phyloP scores from a whole-genome alignment of 176 grass and related monocot species.

The Eleusine indica region DNA sequence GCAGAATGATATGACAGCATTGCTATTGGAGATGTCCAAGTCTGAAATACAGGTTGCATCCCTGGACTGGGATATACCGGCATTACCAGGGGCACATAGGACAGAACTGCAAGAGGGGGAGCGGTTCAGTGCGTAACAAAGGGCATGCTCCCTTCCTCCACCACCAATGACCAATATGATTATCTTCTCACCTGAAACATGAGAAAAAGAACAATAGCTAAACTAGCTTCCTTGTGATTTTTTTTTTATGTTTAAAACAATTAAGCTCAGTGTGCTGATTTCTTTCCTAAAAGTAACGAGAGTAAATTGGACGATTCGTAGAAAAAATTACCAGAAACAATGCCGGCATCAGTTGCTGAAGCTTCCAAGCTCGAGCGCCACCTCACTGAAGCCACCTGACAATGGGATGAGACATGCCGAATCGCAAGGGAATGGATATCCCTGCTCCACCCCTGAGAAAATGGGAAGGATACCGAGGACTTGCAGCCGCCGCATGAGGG shows the following conservation, averaged over 20 bases:
- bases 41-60: slow-evolving; percentile 63
- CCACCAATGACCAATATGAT: slow-evolving; percentile 71
- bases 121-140: slow-evolving; percentile 74
- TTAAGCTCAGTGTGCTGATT: not conserved
- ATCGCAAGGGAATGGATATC: slow-evolving; percentile 1
- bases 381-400: not conserved
- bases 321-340: slow-evolving; percentile 26
- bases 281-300: not conserved
- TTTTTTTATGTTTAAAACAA: slow-evolving; percentile 12
- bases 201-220: not conserved
- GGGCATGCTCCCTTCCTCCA: slow-evolving; percentile 85
- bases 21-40: slow-evolving; percentile 58
- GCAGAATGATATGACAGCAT: slow-evolving; percentile 64
- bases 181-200: slow-evolving; percentile 53
- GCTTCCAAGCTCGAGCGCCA: slow-evolving; percentile 20
- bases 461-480: slow-evolving; percentile 33
- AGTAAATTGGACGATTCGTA: not conserved
- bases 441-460: slow-evolving; percentile 30
- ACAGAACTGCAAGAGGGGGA: slow-evolving; percentile 73
- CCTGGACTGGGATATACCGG: slow-evolving; percentile 68
- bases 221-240: not conserved
- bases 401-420: not conserved
- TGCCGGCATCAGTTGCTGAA: not conserved
- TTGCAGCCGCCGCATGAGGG: not conserved
- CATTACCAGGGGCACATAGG: slow-evolving; percentile 81